These are phyloP conservation scores for Claviceps arundinis DNA, from an alignment of 2,329 filamentous ascomycete genomes.

Conservation along the genomic window DNA sequence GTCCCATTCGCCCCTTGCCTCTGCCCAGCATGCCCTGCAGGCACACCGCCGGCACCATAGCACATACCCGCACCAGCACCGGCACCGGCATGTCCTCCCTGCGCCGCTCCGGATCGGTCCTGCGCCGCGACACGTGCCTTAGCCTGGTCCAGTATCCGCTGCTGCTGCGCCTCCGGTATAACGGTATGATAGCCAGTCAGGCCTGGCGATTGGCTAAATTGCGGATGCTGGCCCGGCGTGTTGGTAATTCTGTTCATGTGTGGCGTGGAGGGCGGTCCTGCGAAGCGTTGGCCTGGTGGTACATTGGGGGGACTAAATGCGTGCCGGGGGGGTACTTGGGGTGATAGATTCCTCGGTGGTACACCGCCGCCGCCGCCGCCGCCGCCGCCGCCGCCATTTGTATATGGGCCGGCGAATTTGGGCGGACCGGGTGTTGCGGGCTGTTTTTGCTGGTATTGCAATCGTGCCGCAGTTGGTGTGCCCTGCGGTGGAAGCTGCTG, in stretches of 20 bases:
- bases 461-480: conserved; percentile 29
- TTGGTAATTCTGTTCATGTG: conserved; percentile 23
- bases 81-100: conserved; percentile 3
- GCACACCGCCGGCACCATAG: conserved; percentile 17
- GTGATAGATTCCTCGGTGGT: conserved; percentile 30
- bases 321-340: conserved; percentile 26
- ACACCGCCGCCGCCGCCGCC: conserved; percentile 18
- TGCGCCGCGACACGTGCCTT: conserved; percentile 33
- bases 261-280: conserved; percentile 13
- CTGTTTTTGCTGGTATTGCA: conserved; percentile 20
- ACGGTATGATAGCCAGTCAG: conserved; percentile 35
- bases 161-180: conserved; percentile 35
- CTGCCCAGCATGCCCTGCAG: conserved; percentile 16
- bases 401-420: conserved; percentile 21
- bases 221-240: conserved; percentile 15
- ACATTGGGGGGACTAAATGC: conserved; percentile 26
- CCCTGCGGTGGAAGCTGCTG: conserved; percentile 27
- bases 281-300: conserved; percentile 19
- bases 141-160: conserved; percentile 37
- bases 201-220: conserved; percentile 22
- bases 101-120: conserved; percentile 27
- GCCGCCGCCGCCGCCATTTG: conserved; percentile 24
- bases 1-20: conserved; percentile 22
- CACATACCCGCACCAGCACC: conserved; percentile 11
- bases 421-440: conserved; percentile 22